phyloP scores from a whole-genome alignment of 1,284 basidiomycete species.

The Apiotrichum domesticum region DNA sequence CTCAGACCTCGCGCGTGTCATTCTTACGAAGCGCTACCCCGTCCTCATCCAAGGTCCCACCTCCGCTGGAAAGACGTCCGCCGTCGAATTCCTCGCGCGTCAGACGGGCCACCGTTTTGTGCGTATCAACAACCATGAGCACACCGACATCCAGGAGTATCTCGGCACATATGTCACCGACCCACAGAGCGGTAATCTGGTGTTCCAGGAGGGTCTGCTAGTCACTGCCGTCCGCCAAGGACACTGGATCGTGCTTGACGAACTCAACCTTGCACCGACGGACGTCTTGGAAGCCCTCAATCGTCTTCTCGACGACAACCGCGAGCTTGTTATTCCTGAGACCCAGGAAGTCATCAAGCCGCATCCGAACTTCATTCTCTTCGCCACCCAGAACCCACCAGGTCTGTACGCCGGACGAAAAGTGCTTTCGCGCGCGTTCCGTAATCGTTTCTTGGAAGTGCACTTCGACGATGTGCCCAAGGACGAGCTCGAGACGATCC shows the following conservation, averaged over 20 bases:
- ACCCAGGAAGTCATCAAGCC: constrained; percentile 92
- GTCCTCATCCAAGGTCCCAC: constrained; percentile 98
- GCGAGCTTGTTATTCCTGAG: constrained; percentile 92
- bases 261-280: constrained; percentile 94
- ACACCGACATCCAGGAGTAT: constrained; percentile 99
- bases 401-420: constrained; percentile 97
- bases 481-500: constrained; percentile 83
- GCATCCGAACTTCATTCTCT: constrained; percentile 95
- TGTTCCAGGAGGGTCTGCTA: constrained; percentile 89
- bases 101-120: constrained; percentile 93
- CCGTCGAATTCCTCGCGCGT: constrained; percentile 90
- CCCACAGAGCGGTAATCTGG: constrained; percentile 80
- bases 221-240: constrained; percentile 87
- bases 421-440: constrained; percentile 88
- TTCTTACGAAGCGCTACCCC: constrained; percentile 82
- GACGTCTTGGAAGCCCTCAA: constrained; percentile 98
- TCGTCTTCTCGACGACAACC: constrained; percentile 92
- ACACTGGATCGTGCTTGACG: constrained; percentile 98
- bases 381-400: constrained; percentile 97
- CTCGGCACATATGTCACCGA: constrained; percentile 95
- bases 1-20: constrained; percentile 83
- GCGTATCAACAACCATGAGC: constrained; percentile 99
- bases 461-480: constrained; percentile 98
- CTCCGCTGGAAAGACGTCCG: constrained; percentile 94
- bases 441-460: constrained; percentile 97